Evolutionary conservation across 768 basidiomycete genomes (phyloP).

Genomic region (Tulasnella sp.): DNA sequence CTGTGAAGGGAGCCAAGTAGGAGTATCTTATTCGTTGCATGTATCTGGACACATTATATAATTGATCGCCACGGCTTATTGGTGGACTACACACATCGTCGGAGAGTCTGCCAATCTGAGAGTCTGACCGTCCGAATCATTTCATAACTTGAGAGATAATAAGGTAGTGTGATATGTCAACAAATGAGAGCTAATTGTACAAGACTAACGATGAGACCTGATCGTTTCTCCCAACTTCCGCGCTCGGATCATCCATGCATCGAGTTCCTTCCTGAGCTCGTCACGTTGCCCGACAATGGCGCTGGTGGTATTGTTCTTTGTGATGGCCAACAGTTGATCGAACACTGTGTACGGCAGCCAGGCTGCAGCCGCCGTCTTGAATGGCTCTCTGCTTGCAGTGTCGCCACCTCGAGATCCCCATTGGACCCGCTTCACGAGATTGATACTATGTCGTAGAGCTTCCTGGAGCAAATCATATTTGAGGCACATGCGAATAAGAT

Average conservation of each 20-base stretch:
- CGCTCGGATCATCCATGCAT: constrained; percentile 4
- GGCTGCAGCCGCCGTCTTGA: constrained; percentile 44
- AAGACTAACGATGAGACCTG: not conserved
- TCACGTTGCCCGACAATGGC: not conserved
- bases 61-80: too few relatives aligned
- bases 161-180: too few relatives aligned
- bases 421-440: constrained; percentile 47
- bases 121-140: too few relatives aligned
- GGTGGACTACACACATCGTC: too few relatives aligned
- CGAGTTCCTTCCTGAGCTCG: constrained; percentile 15
- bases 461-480: constrained; percentile 69
- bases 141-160: too few relatives aligned
- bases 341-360: constrained; percentile 80
- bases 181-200: not conserved
- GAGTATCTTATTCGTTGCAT: too few relatives aligned
- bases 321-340: constrained; percentile 67
- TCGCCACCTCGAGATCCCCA: constrained; percentile 6
- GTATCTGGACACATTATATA: too few relatives aligned
- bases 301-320: constrained; percentile 34
- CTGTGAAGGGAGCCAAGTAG: too few relatives aligned
- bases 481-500: constrained; percentile 67
- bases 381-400: constrained; percentile 35
- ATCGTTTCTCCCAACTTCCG: not conserved
- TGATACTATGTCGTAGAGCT: constrained; percentile 62
- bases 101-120: too few relatives aligned